Conservation (phyloP, 1,284 basidiomycete species). For the Polyporus tsugae region DNA sequence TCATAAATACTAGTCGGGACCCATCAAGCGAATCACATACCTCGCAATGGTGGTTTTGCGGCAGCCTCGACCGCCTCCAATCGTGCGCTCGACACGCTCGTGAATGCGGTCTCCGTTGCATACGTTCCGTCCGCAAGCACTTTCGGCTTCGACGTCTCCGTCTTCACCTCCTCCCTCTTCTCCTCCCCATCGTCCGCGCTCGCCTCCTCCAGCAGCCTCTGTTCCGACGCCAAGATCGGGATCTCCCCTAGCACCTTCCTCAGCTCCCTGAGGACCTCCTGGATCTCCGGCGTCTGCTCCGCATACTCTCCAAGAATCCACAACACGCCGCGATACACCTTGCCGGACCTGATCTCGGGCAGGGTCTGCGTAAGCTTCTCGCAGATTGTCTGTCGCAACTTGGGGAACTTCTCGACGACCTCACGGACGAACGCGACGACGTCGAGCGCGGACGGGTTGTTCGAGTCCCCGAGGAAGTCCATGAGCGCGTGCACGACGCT, state of each 20-base stretch:
- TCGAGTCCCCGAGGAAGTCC: slow-evolving; percentile 98
- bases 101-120: slow-evolving; percentile 95
- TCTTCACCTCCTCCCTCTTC: slow-evolving; percentile 53
- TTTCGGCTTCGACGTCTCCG: slow-evolving; percentile 58
- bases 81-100: slow-evolving; percentile 70
- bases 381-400: slow-evolving; percentile 85
- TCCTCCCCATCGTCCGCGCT: slow-evolving; percentile 47
- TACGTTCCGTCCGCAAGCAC: slow-evolving; percentile 98
- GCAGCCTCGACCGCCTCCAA: slow-evolving; percentile 87
- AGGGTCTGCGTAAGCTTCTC: slow-evolving; percentile 90
- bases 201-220: slow-evolving; percentile 82
- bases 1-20: not conserved
- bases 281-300: slow-evolving; percentile 71
- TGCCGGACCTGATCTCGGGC: slow-evolving; percentile 93
- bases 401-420: slow-evolving; percentile 98
- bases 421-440: slow-evolving; percentile 97
- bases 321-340: slow-evolving; percentile 95
- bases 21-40: slow-evolving; percentile 47
- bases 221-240: slow-evolving; percentile 93
- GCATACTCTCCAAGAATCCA: slow-evolving; percentile 99
- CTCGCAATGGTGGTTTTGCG: slow-evolving; percentile 89
- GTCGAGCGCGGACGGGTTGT: slow-evolving; percentile 94
- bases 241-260: slow-evolving; percentile 94
- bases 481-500: slow-evolving; percentile 97
- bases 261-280: slow-evolving; percentile 81